A percentile compares a stretch with the other conserved stretches of the same genome.
Conservation (phyloP, 23 red algal species). For the Gracilariopsis chorda region DNA sequence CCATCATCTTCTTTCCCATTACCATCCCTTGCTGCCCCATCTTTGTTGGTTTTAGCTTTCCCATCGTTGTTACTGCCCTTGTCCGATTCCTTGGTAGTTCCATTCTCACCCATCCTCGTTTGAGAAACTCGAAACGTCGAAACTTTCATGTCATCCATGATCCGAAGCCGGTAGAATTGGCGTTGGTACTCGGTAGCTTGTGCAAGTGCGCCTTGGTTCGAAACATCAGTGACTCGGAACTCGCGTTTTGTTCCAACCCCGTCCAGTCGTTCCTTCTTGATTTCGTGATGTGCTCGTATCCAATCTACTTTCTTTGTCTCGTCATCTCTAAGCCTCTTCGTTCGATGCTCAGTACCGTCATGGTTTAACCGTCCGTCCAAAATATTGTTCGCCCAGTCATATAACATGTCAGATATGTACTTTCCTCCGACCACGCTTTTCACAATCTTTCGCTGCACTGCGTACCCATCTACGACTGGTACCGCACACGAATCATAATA, state of each 20-base stretch:
- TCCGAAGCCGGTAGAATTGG: conserved; percentile 44
- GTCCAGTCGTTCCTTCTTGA: conserved; percentile 32
- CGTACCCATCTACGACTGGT: conserved; percentile 84
- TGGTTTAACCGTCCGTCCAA: conserved; percentile 11
- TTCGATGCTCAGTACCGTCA: conserved; percentile 1
- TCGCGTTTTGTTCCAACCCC: neutral
- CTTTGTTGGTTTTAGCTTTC: conserved; percentile 11
- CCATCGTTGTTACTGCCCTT: neutral
- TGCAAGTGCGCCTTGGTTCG: neutral
- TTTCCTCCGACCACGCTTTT: conserved; percentile 18
- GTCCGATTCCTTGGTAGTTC: neutral
- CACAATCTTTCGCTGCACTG: conserved; percentile 40
- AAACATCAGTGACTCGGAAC: conserved; percentile 27
- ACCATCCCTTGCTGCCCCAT: neutral
- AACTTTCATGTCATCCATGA: conserved; percentile 56
- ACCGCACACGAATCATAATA: conserved; percentile 28
- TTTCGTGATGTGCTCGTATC: conserved; percentile 62
- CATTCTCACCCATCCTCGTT: neutral
- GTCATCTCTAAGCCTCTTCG: conserved; percentile 17
- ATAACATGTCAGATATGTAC: conserved; percentile 7
- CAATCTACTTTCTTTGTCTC: neutral
- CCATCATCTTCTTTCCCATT: conserved; percentile 3
- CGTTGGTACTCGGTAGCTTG: conserved; percentile 19
- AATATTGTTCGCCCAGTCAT: neutral
- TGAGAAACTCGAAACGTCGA: conserved; percentile 33